Conservation (phyloP, 78 protist genomes). For the Isochrysis galbana region DNA sequence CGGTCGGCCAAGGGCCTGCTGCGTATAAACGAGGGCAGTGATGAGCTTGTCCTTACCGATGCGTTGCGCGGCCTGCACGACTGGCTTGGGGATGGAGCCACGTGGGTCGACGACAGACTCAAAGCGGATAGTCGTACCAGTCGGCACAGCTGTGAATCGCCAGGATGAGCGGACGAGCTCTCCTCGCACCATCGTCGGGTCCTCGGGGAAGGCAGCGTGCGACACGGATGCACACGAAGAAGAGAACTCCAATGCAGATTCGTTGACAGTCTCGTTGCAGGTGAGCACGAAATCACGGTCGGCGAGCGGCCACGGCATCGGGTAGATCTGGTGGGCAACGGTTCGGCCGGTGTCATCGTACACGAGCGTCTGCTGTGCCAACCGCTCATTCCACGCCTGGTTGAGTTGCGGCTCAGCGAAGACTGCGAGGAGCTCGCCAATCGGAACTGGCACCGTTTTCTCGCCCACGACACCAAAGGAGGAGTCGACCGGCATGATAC, state of each 20-base stretch:
- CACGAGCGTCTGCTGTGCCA: background rate
- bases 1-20: background rate
- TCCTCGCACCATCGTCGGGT: background rate
- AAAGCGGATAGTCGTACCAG: background rate
- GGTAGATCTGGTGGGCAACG: background rate
- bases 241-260: background rate
- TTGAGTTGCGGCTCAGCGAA: background rate
- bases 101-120: background rate
- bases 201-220: background rate
- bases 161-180: background rate
- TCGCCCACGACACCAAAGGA: no score
- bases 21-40: background rate
- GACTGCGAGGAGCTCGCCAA: background rate
- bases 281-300: background rate
- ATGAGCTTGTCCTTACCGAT: background rate
- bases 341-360: background rate
- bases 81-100: background rate
- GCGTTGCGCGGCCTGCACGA: background rate
- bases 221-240: background rate
- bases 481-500: no score
- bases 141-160: background rate
- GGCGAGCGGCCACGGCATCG: background rate
- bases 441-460: no score
- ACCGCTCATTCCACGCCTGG: background rate
- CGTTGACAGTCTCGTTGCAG: background rate